A percentile compares a stretch with the other conserved stretches of the same genome.
phyloP scores from a whole-genome alignment of 306 rosid genomes.

The Acacia crassicarpa region DNA sequence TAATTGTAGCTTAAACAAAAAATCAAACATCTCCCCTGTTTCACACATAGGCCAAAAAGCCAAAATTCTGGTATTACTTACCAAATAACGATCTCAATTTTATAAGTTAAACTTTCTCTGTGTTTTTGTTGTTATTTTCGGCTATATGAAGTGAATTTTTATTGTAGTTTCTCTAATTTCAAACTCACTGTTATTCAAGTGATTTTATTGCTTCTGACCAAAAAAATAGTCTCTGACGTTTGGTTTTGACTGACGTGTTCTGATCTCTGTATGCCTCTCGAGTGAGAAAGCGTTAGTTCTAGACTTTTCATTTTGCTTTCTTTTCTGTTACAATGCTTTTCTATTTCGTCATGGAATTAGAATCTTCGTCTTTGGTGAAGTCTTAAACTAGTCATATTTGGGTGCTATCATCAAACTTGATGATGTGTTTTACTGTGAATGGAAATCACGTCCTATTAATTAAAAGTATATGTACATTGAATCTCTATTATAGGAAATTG shows the following conservation, averaged over 20 bases:
- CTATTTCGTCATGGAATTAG: background rate
- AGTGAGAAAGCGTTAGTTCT: background rate
- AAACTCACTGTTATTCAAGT: background rate
- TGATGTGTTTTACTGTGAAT: background rate
- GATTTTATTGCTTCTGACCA: background rate
- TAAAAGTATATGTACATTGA: background rate
- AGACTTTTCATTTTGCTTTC: background rate
- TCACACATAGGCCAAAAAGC: background rate
- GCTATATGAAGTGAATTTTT: background rate
- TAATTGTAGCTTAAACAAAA: conserved; percentile 7
- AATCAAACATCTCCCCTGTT: background rate
- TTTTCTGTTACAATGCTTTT: background rate
- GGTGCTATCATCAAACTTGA: background rate
- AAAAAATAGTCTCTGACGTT: background rate
- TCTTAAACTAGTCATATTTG: conserved; percentile 27
- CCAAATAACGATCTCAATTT: background rate
- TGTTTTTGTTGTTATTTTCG: background rate
- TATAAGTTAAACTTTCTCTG: background rate
- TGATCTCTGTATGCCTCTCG: background rate
- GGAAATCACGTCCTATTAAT: background rate
- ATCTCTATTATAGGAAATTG: conserved; percentile 8
- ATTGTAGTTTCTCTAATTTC: background rate
- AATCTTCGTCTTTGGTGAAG: background rate
- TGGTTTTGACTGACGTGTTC: background rate
- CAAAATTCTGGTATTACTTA: background rate